These are phyloP conservation scores for Kodamaea lidongshanica DNA, from an alignment of 805 yeast genomes.

Conservation along the genomic window DNA sequence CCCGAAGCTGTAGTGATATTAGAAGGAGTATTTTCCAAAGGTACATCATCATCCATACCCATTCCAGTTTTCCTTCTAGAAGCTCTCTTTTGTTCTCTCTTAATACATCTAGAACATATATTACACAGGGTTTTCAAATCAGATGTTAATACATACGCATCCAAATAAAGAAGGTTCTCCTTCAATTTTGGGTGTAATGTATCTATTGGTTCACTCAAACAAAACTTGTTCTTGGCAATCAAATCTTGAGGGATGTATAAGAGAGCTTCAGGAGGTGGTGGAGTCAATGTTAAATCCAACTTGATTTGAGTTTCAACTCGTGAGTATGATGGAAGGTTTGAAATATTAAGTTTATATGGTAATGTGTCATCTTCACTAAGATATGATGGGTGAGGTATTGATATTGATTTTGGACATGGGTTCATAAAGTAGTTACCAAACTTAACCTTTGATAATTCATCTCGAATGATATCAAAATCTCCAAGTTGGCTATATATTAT, in stretches of 20 bases:
- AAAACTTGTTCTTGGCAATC: slow-evolving; percentile 79
- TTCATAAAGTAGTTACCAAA: slow-evolving; percentile 44
- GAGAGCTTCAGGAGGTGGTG: slow-evolving; percentile 68
- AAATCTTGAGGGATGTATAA: slow-evolving; percentile 83
- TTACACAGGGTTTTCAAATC: slow-evolving; percentile 47
- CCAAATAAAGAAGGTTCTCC: slow-evolving; percentile 58
- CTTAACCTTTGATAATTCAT: slow-evolving; percentile 45
- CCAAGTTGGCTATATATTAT: slow-evolving; percentile 12
- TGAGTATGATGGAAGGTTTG: slow-evolving; percentile 70
- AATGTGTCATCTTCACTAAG: slow-evolving; percentile 22
- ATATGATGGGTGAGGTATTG: slow-evolving; percentile 27
- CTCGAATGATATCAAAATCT: slow-evolving; percentile 41
- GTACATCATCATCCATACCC: slow-evolving; percentile 7
- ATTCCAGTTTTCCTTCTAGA: slow-evolving; percentile 78
- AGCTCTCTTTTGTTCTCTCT: slow-evolving; percentile 91
- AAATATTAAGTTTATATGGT: slow-evolving; percentile 47
- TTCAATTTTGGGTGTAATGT: slow-evolving; percentile 35
- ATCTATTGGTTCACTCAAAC: slow-evolving; percentile 49
- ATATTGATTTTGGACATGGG: slow-evolving; percentile 28
- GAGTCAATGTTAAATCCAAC: slow-evolving; percentile 58
- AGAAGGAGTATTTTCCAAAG: slow-evolving; percentile 4
- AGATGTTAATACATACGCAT: slow-evolving; percentile 72
- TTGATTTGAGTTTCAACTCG: slow-evolving; percentile 96
- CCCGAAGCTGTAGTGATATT: slow-evolving; percentile 16
- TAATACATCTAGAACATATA: slow-evolving; percentile 83